A percentile compares a stretch with the other conserved stretches of the same genome.
Conservation (phyloP, 768 basidiomycete species). For the Rhodocollybia butyracea region DNA sequence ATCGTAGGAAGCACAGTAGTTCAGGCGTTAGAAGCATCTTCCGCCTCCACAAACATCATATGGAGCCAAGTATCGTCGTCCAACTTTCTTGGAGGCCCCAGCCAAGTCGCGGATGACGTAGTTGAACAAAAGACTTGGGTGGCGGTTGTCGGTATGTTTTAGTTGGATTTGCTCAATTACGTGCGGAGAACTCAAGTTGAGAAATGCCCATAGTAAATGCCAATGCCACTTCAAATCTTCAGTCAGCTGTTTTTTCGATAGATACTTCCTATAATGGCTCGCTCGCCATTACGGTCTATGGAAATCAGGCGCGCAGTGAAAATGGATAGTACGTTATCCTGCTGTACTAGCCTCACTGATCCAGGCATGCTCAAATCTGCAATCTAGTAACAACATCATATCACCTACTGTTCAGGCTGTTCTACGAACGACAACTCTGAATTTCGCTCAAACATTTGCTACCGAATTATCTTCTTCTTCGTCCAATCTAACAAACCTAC, state of each 20-base stretch:
- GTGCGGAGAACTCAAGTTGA: too few species aligned
- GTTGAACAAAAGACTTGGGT: constrained; percentile 43
- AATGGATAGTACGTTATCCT: constrained; percentile 37
- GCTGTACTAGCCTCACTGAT: constrained; percentile 7
- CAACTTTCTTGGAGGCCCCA: constrained; percentile 33
- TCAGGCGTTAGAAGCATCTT: constrained; percentile 24
- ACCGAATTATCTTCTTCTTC: constrained; percentile 11
- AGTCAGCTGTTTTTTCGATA: constrained; percentile 22
- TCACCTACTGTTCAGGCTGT: constrained; percentile 12
- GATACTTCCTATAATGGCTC: constrained; percentile 33
- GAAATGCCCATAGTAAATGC: constrained; percentile 24
- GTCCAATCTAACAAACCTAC: constrained; percentile 16
- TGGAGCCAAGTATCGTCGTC: constrained; percentile 33
- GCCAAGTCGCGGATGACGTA: constrained; percentile 35
- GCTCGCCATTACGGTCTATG: constrained; percentile 35
- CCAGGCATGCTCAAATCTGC: not conserved
- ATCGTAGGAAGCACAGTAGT: constrained; percentile 39
- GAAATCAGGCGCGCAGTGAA: constrained; percentile 38
- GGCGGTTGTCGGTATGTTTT: constrained; percentile 38
- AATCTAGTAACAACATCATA: constrained; percentile 15
- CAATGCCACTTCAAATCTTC: constrained; percentile 26
- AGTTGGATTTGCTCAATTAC: not conserved
- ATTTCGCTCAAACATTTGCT: constrained; percentile 26
- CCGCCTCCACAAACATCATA: constrained; percentile 24
- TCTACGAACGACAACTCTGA: constrained; percentile 23